These are phyloP conservation scores for Mycena maculata DNA, from an alignment of 768 basidiomycete genomes.

Conservation along the genomic window DNA sequence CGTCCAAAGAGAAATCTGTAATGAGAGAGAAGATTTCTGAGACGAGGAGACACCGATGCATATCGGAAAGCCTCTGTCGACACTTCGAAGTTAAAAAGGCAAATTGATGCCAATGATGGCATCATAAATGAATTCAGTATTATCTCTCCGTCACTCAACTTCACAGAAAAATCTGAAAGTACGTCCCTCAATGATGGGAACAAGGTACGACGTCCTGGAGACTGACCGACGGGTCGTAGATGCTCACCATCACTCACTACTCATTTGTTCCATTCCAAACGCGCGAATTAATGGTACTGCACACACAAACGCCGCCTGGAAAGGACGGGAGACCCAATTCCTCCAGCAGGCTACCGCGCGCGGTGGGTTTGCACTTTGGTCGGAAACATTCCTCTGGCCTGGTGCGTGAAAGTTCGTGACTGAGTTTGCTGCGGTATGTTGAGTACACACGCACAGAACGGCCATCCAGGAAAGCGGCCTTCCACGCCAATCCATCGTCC, in stretches of 20 bases:
- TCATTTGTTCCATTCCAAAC: neutral
- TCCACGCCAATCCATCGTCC: conserved; percentile 53
- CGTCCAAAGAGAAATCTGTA: neutral
- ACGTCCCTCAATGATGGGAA: conserved; percentile 32
- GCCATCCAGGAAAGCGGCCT: conserved; percentile 60
- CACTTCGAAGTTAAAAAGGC: too few species aligned
- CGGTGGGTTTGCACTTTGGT: too few species aligned
- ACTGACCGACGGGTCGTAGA: conserved; percentile 46
- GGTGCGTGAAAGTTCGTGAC: neutral
- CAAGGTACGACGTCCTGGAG: conserved; percentile 1
- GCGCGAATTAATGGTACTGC: neutral
- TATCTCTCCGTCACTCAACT: too few species aligned
- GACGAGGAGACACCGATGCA: neutral
- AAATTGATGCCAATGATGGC: too few species aligned
- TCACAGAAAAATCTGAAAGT: too few species aligned
- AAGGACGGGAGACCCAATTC: conserved; percentile 60
- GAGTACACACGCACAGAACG: conserved; percentile 44
- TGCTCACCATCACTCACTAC: conserved; percentile 63
- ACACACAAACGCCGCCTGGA: conserved; percentile 62
- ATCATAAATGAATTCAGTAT: too few species aligned
- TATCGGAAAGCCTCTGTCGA: too few species aligned
- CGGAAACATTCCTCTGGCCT: too few species aligned
- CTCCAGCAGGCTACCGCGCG: conserved; percentile 71
- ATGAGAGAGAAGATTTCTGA: conserved; percentile 5
- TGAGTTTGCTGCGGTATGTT: neutral